phyloP scores from a whole-genome alignment of 345 rosid genomes.

The Camelina laxa region DNA sequence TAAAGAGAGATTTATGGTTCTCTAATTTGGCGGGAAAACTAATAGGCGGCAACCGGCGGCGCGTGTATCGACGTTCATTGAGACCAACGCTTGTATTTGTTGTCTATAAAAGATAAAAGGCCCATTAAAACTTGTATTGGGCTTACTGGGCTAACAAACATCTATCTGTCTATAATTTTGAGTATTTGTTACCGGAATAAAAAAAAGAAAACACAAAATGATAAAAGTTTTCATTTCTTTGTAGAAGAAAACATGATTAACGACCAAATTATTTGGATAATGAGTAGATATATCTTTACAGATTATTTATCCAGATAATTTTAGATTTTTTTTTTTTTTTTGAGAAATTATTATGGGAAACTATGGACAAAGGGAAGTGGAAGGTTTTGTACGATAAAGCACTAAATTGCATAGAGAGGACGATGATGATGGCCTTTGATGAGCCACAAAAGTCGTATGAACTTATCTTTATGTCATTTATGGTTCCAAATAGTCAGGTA shows the following conservation, averaged over 20 bases:
- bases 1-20: background rate
- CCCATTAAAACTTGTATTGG: constrained; percentile 20
- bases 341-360: constrained; percentile 8
- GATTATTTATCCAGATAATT: background rate
- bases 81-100: constrained; percentile 14
- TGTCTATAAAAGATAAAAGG: constrained; percentile 18
- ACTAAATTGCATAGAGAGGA: constrained; percentile 31
- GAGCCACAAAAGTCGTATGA: constrained; percentile 46
- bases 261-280: background rate
- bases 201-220: background rate
- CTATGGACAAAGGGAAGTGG: constrained; percentile 44
- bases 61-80: constrained; percentile 24
- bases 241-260: constrained; percentile 13
- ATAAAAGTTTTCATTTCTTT: background rate
- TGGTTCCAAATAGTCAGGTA: constrained; percentile 43
- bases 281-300: constrained; percentile 3
- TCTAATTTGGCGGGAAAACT: constrained; percentile 68
- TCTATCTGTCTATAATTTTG: too few relatives aligned
- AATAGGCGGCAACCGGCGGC: constrained; percentile 47
- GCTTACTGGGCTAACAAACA: constrained; percentile 33
- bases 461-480: constrained; percentile 47
- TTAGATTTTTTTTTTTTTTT: background rate
- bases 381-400: constrained; percentile 44
- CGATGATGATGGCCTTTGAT: constrained; percentile 43
- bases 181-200: constrained; percentile 1